A percentile compares a stretch with the other conserved stretches of the same genome.
Evolutionary conservation across 345 rosid genomes (phyloP).

Genomic region (Moricandia arvensis): DNA sequence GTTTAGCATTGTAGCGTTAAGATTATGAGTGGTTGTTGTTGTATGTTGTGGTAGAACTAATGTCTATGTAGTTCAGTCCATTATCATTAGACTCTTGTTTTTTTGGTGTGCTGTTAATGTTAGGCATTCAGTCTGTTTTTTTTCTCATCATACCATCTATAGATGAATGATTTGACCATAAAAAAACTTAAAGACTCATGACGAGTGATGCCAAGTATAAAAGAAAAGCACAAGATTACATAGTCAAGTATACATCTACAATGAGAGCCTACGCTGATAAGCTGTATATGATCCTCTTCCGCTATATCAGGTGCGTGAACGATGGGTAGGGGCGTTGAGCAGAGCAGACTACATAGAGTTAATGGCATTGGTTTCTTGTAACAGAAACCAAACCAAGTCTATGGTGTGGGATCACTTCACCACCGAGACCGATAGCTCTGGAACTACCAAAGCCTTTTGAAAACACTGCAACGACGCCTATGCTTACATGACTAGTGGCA

Average conservation of each 20-base stretch:
- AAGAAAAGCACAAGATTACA: constrained; percentile 1
- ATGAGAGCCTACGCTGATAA: constrained; percentile 46
- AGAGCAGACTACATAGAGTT: constrained; percentile 60
- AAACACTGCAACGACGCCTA: constrained; percentile 76
- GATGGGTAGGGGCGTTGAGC: constrained; percentile 80
- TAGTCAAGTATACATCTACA: background rate
- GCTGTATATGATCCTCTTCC: constrained; percentile 52
- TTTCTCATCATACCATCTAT: background rate
- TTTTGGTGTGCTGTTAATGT: constrained; percentile 12
- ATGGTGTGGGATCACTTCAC: constrained; percentile 92
- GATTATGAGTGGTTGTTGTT: constrained; percentile 19
- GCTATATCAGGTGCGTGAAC: constrained; percentile 48
- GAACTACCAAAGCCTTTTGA: constrained; percentile 68
- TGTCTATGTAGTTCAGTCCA: constrained; percentile 23
- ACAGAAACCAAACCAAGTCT: constrained; percentile 20
- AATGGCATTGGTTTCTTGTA: constrained; percentile 45
- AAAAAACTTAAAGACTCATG: background rate
- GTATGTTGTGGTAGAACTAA: constrained; percentile 21
- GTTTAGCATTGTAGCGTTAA: constrained; percentile 17
- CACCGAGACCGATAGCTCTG: constrained; percentile 52
- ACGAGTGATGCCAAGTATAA: background rate
- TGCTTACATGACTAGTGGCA: constrained; percentile 52
- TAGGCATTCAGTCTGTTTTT: constrained; percentile 2
- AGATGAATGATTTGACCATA: background rate
- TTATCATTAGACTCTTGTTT: constrained; percentile 15